These are phyloP conservation scores for Pestalotiopsis fici DNA, from an alignment of 2,329 filamentous ascomycete species.

Conservation along the genomic window DNA sequence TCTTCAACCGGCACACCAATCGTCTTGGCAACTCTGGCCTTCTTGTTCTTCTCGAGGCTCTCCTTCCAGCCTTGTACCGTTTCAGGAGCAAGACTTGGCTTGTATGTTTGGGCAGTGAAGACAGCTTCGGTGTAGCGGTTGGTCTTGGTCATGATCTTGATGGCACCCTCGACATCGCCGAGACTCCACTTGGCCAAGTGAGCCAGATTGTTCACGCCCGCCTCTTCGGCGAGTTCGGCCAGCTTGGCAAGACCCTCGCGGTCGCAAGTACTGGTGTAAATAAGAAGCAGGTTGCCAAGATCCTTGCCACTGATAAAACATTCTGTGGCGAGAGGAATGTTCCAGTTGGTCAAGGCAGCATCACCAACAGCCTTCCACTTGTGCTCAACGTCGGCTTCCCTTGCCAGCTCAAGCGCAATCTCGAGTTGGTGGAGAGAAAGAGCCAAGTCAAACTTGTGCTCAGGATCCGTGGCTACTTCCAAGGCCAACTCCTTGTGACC, in stretches of 20 bases:
- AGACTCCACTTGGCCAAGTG: conserved; percentile 90
- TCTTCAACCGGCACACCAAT: conserved; percentile 82
- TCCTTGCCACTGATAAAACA: conserved; percentile 93
- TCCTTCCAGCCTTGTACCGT: conserved; percentile 82
- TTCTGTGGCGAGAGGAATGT: conserved; percentile 84
- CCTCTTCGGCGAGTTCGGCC: conserved; percentile 72
- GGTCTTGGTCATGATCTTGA: conserved; percentile 77
- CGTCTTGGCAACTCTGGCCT: conserved; percentile 79
- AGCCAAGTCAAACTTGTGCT: conserved; percentile 95
- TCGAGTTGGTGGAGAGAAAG: conserved; percentile 80
- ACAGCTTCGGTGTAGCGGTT: conserved; percentile 82
- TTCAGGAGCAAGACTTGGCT: conserved; percentile 71
- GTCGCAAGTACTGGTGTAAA: conserved; percentile 86
- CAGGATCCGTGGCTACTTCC: conserved; percentile 89
- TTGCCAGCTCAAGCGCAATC: conserved; percentile 82
- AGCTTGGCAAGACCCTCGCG: conserved; percentile 72
- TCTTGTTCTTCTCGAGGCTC: conserved; percentile 79
- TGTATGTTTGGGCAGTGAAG: conserved; percentile 93
- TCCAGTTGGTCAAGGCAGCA: conserved; percentile 82
- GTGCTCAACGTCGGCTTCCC: conserved; percentile 84
- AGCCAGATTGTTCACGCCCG: conserved; percentile 86
- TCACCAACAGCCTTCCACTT: conserved; percentile 99
- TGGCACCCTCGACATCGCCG: conserved; percentile 78
- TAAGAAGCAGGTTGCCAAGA: conserved; percentile 81
- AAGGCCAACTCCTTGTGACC: conserved; percentile 95